phyloP scores from a whole-genome alignment of 805 yeast species.

The Komagataella mondaviorum region DNA sequence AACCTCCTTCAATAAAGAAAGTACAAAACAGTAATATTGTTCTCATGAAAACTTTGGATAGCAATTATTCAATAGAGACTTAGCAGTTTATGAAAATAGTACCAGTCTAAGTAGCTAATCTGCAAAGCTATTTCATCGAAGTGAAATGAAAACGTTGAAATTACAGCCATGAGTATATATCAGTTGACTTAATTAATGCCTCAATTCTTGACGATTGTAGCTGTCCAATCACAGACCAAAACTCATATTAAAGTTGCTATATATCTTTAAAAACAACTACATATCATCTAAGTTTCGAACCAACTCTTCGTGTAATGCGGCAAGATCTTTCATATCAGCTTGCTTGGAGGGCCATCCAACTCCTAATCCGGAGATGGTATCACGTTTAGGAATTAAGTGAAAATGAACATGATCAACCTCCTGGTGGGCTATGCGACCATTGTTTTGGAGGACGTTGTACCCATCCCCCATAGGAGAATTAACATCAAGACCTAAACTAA shows the following conservation, averaged over 20 bases:
- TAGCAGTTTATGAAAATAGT: neutral
- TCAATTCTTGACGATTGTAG: neutral
- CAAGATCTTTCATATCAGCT: conserved; percentile 64
- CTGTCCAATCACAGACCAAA: neutral
- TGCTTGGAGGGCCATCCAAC: conserved; percentile 93
- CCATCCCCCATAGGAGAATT: conserved; percentile 60
- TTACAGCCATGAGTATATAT: too few relatives aligned
- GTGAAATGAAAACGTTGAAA: neutral
- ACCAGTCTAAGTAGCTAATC: neutral
- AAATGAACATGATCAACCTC: conserved; percentile 93
- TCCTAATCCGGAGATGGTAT: conserved; percentile 56
- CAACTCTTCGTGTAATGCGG: conserved; percentile 51
- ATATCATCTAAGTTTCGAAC: conserved; percentile 19
- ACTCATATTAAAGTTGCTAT: too few relatives aligned
- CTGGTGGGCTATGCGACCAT: conserved; percentile 93
- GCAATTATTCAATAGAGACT: neutral
- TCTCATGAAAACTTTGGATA: neutral
- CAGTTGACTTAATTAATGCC: neutral
- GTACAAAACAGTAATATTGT: too few relatives aligned
- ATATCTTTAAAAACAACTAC: neutral
- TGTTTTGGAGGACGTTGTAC: conserved; percentile 84
- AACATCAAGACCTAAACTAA: conserved; percentile 48
- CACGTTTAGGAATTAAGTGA: conserved; percentile 87
- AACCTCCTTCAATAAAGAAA: too few relatives aligned
- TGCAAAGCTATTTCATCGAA: neutral